A percentile compares a stretch with the other conserved stretches of the same genome.
These are phyloP conservation scores for Hypholoma sublateritium DNA, from an alignment of 768 basidiomycete genomes.

Conservation along the genomic window DNA sequence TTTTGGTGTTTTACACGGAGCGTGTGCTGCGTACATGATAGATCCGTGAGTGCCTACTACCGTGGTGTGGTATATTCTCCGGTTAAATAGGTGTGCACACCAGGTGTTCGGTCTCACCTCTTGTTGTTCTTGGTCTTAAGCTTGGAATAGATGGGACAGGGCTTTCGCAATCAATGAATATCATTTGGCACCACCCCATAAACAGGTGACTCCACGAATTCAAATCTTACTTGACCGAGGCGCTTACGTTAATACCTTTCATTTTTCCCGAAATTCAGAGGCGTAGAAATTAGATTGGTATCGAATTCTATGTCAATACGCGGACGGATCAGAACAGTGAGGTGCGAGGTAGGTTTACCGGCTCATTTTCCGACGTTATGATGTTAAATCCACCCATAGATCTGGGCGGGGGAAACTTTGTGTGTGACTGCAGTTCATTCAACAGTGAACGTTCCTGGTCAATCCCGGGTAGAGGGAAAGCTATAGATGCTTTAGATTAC, in stretches of 20 bases:
- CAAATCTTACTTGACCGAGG: background rate
- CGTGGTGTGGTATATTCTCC: background rate
- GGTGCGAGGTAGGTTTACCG: slow-evolving; percentile 40
- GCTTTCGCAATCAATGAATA: slow-evolving; percentile 50
- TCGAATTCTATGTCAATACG: slow-evolving; percentile 41
- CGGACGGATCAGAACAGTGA: slow-evolving; percentile 39
- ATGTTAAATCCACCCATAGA: slow-evolving; percentile 22
- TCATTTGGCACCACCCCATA: slow-evolving; percentile 47
- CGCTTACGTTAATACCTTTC: background rate
- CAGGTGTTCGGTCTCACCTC: slow-evolving; percentile 45
- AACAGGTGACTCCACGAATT: slow-evolving; percentile 27
- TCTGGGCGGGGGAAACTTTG: slow-evolving; percentile 41
- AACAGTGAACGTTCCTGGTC: slow-evolving; percentile 25
- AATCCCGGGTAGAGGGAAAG: no score
- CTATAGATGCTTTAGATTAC: no score
- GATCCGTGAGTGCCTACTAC: slow-evolving; percentile 41
- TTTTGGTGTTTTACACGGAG: slow-evolving; percentile 51
- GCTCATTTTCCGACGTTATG: background rate
- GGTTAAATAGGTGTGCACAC: background rate
- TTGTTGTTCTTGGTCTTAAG: slow-evolving; percentile 39
- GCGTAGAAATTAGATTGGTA: slow-evolving; percentile 39
- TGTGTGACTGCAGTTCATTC: slow-evolving; percentile 47
- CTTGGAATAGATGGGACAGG: slow-evolving; percentile 43
- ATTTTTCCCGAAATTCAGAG: slow-evolving; percentile 25
- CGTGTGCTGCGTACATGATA: slow-evolving; percentile 54